phyloP scores from a whole-genome alignment of 805 yeast species.

The Kodamaea kakaduensis region DNA sequence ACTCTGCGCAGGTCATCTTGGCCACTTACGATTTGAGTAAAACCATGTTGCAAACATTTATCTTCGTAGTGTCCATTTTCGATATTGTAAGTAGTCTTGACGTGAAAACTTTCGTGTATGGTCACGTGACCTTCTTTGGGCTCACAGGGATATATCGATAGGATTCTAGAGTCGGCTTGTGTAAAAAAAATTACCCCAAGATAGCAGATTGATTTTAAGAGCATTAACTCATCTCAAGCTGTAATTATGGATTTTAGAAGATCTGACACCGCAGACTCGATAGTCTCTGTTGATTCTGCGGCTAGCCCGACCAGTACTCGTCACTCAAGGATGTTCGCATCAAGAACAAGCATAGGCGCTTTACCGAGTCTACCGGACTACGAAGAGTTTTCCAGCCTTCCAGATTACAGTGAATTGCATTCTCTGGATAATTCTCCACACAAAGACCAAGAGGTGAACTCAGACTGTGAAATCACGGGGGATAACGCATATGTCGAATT shows the following conservation, averaged over 20 bases:
- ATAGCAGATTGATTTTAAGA: no score
- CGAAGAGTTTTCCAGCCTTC: conserved; percentile 1
- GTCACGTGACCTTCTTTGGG: no score
- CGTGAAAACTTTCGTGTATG: no score
- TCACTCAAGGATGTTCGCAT: conserved; percentile 10
- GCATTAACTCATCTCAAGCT: neutral
- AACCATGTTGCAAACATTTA: conserved; percentile 97
- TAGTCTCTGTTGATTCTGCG: conserved; percentile 8
- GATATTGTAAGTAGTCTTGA: no score
- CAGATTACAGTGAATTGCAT: conserved; percentile 21
- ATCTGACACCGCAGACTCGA: conserved; percentile 9
- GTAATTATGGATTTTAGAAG: conserved; percentile 8
- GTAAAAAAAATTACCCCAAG: neutral
- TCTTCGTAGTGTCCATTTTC: no score
- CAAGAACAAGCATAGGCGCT: conserved; percentile 18
- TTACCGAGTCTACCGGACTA: conserved; percentile 21
- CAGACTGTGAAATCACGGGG: conserved; percentile 5
- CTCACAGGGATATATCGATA: no score
- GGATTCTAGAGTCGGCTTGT: neutral
- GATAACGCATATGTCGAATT: conserved; percentile 27
- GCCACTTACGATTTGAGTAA: conserved; percentile 97
- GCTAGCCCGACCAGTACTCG: conserved; percentile 9
- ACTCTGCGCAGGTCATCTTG: conserved; percentile 92
- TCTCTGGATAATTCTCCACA: neutral
- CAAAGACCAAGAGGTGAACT: conserved; percentile 2